Percentiles rank a stretch among this genome's conserved stretches.
phyloP scores from a whole-genome alignment of 1,284 basidiomycete species.

The Marasmius tenuissimus region DNA sequence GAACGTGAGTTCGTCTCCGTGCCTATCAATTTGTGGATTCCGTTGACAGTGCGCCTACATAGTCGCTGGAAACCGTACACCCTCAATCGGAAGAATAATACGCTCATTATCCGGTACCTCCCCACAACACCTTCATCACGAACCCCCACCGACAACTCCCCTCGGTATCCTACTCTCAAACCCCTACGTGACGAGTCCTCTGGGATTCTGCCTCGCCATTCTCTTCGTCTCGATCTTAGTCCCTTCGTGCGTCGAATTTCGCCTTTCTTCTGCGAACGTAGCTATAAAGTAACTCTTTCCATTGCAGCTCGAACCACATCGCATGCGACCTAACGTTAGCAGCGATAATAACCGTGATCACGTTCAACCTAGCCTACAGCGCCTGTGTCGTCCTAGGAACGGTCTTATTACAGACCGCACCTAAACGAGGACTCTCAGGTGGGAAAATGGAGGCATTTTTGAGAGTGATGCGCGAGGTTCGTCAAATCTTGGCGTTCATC shows the following conservation, averaged over 20 bases:
- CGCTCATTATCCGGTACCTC: slow-evolving; percentile 41
- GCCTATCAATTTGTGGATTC: slow-evolving; percentile 2
- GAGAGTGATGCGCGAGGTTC: slow-evolving; percentile 76
- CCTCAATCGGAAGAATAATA: slow-evolving; percentile 43
- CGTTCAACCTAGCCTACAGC: slow-evolving; percentile 80
- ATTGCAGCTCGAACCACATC: slow-evolving; percentile 55
- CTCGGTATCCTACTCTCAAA: slow-evolving; percentile 49
- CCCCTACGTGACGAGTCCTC: slow-evolving; percentile 44
- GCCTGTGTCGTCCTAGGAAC: slow-evolving; percentile 79
- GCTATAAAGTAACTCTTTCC: slow-evolving; percentile 9
- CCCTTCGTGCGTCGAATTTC: slow-evolving; percentile 43
- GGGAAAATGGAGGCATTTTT: slow-evolving; percentile 79
- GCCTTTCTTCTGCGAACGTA: not conserved
- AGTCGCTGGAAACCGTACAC: slow-evolving; percentile 59
- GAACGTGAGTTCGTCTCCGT: slow-evolving; percentile 47
- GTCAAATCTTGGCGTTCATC: slow-evolving; percentile 17
- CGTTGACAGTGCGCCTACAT: not conserved
- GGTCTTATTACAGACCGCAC: slow-evolving; percentile 86
- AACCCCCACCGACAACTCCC: slow-evolving; percentile 34
- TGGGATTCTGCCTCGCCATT: slow-evolving; percentile 44
- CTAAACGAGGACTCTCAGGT: slow-evolving; percentile 54
- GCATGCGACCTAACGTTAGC: slow-evolving; percentile 77
- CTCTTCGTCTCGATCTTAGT: slow-evolving; percentile 44
- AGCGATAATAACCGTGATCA: slow-evolving; percentile 69
- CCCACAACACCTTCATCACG: slow-evolving; percentile 28